These are phyloP conservation scores for Gaertneriomyces sp. DNA, from an alignment of 192 early-diverging fungal genomes.

Conservation along the genomic window DNA sequence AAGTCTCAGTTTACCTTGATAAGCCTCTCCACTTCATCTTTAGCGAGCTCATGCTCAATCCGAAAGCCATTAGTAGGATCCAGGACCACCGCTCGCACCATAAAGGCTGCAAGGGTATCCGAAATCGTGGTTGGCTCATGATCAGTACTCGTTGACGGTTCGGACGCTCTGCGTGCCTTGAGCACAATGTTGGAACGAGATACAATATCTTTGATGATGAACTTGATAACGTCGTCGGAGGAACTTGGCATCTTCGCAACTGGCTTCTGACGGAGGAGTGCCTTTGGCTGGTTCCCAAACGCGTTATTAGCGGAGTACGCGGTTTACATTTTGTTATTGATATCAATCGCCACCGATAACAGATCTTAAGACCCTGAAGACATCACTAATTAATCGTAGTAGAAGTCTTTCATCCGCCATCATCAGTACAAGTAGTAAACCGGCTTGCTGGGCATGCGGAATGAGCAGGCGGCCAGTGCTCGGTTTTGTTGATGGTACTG, in stretches of 20 bases:
- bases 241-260: constrained; percentile 25
- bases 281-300: no score
- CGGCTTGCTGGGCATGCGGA: no score
- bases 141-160: background rate
- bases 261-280: background rate
- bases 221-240: constrained; percentile 52
- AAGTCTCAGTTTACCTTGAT: constrained; percentile 36
- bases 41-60: constrained; percentile 49
- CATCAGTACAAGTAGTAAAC: no score
- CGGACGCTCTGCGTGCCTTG: constrained; percentile 28
- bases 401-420: no score
- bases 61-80: constrained; percentile 53
- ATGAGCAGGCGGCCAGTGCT: no score
- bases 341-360: no score
- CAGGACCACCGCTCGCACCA: constrained; percentile 55
- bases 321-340: no score
- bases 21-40: constrained; percentile 52
- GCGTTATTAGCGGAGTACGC: no score
- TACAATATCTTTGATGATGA: constrained; percentile 56
- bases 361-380: no score
- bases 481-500: no score
- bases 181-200: constrained; percentile 34
- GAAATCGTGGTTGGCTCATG: constrained; percentile 34
- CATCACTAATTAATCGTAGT: no score
- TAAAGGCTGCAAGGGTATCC: constrained; percentile 61